phyloP scores from a whole-genome alignment of 163 green algal genomes.

The Trebouxiophyceae sp. region DNA sequence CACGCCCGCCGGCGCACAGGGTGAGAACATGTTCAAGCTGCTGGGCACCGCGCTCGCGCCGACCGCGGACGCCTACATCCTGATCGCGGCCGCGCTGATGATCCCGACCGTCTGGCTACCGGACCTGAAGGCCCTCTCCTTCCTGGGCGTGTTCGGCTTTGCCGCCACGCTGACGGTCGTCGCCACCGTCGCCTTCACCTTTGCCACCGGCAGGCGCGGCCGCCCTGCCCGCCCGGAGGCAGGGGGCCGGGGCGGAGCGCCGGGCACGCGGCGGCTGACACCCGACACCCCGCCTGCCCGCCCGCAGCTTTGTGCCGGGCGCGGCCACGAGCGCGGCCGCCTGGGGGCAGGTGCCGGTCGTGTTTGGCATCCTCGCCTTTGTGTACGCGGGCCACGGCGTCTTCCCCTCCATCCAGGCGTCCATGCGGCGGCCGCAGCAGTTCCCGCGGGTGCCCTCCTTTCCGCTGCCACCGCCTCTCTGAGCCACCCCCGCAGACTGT shows the following conservation, averaged over 20 bases:
- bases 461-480: too few species aligned
- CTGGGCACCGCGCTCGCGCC: slow-evolving; percentile 20
- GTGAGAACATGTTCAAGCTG: slow-evolving; percentile 42
- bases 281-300: too few species aligned
- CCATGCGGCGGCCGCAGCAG: slow-evolving; percentile 46
- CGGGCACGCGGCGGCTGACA: too few species aligned
- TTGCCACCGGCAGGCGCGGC: neutral
- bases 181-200: slow-evolving; percentile 17
- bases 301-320: slow-evolving; percentile 26
- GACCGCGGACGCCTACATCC: slow-evolving; percentile 34
- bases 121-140: slow-evolving; percentile 51
- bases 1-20: slow-evolving; percentile 1
- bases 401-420: slow-evolving; percentile 59
- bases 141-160: slow-evolving; percentile 41
- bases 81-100: slow-evolving; percentile 40
- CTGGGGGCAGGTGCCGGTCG: slow-evolving; percentile 39
- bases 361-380: slow-evolving; percentile 64
- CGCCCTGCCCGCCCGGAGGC: too few species aligned
- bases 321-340: slow-evolving; percentile 29
- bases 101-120: slow-evolving; percentile 64
- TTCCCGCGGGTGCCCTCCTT: too few species aligned
- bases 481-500: too few species aligned
- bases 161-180: slow-evolving; percentile 33
- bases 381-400: slow-evolving; percentile 61
- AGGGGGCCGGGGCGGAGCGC: too few species aligned